Base-by-base conservation (phyloP, 2,329 filamentous ascomycete genomes). In the Fusarium avenaceum region DNA sequence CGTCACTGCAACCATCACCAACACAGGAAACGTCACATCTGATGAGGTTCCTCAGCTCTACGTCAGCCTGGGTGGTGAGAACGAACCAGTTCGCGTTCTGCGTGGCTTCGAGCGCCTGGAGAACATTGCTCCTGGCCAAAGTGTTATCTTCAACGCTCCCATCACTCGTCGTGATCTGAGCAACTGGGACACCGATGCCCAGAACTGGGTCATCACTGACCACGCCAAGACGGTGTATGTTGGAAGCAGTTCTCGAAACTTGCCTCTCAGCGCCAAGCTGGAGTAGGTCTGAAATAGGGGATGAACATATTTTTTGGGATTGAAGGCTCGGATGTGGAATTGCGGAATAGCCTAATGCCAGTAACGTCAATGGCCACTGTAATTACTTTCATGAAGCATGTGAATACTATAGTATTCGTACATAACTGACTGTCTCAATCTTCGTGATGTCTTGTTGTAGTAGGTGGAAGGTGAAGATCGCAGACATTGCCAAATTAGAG, bases 1-100 rank as follows among this genome's bases (percentile, higher is more conserved):
- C 13, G 86, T 92, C 19, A 86, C 86, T 1, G 89, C 88, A 0
- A 88, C 86, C 17, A 85, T 96, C 65, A 90, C 84, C 69, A 96
- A 96, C 83, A 92, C 86, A 4, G 92, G 92, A 33, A 73, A 78
- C 0, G 70, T 88, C 0, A 82, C 78, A 2, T 91, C 91, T 28
- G 90, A 93, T 40, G 91, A 93, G 75, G 85, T 96, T 2, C 85
- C 89, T 0, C 92, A 96, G 82, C 80, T 94, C 15, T 95, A 98
- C 79, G 76, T 98, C 55, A 89, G 86, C 30, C 91, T 96, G 4
- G 95, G 94, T 49, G 94, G 93, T 0, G 86, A 90, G 1, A 85
- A 90, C 38, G 92, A 97, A 74, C 87, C 89, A 4, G 79, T 82
- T 4, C 81, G 85, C 26, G 83, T 89, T 4, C 88, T 98, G 15